phyloP scores from a whole-genome alignment of 2,329 filamentous ascomycete species.

The Nemania sp. region DNA sequence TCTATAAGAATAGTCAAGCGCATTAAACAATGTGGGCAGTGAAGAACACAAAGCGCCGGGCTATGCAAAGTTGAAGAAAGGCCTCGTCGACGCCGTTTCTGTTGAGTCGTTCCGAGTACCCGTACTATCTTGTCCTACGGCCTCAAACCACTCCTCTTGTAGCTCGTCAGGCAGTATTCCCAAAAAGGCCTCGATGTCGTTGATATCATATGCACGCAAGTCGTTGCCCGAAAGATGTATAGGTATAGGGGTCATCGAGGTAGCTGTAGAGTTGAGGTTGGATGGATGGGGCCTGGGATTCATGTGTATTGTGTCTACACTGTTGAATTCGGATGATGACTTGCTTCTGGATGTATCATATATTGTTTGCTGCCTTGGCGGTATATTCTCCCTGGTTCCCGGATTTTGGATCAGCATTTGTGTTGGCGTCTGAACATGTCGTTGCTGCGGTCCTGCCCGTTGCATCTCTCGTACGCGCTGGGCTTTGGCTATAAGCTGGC shows the following conservation, averaged over 20 bases:
- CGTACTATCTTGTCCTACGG: neutral
- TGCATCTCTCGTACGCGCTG: slow-evolving; percentile 20
- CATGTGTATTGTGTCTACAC: neutral
- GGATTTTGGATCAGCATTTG: neutral
- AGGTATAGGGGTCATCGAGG: neutral
- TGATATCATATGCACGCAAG: slow-evolving; percentile 3
- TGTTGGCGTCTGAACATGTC: slow-evolving; percentile 2
- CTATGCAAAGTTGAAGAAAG: slow-evolving; percentile 14
- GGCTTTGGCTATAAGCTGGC: slow-evolving; percentile 23
- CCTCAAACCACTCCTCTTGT: slow-evolving; percentile 19
- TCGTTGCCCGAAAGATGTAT: neutral
- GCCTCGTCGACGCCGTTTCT: neutral
- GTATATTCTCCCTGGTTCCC: neutral
- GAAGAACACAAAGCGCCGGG: neutral
- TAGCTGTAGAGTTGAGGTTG: neutral
- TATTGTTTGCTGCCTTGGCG: slow-evolving; percentile 3
- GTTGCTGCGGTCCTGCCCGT: slow-evolving; percentile 8
- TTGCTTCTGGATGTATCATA: slow-evolving; percentile 1
- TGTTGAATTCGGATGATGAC: neutral
- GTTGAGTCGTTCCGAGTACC: neutral
- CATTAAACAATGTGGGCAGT: neutral
- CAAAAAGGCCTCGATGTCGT: slow-evolving; percentile 20
- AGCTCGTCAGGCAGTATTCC: slow-evolving; percentile 21
- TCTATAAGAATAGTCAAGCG: neutral
- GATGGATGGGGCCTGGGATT: neutral